A percentile compares a stretch with the other conserved stretches of the same genome.
phyloP scores from a whole-genome alignment of 306 rosid genomes.

The Cercis canadensis region DNA sequence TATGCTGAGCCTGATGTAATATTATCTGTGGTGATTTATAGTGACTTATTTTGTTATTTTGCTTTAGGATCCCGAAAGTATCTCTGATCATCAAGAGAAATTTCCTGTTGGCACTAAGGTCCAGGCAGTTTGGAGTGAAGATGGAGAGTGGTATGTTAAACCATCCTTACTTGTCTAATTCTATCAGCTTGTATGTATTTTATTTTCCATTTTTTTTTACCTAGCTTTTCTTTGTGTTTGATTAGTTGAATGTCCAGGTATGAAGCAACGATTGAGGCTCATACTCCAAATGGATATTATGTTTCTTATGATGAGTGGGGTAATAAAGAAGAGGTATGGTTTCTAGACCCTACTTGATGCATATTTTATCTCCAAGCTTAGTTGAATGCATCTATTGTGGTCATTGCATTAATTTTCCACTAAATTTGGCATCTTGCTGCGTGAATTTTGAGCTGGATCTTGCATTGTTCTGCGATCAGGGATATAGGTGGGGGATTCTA shows the following conservation, averaged over 20 bases:
- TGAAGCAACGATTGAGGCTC: constrained; percentile 77
- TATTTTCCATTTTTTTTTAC: constrained; percentile 31
- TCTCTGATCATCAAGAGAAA: constrained; percentile 47
- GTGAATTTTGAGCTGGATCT: constrained; percentile 1
- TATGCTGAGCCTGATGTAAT: constrained; percentile 21
- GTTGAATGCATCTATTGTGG: background rate
- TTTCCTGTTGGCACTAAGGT: constrained; percentile 24
- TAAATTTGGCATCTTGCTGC: constrained; percentile 15
- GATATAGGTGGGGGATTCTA: background rate
- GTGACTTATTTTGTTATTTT: constrained; percentile 9
- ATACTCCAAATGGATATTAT: constrained; percentile 79
- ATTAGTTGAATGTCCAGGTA: constrained; percentile 76
- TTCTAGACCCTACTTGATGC: constrained; percentile 28
- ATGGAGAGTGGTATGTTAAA: constrained; percentile 90
- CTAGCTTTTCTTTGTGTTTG: constrained; percentile 36
- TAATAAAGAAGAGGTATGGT: constrained; percentile 90
- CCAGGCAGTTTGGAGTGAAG: constrained; percentile 10
- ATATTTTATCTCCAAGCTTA: background rate
- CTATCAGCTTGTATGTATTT: background rate
- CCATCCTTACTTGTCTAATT: constrained; percentile 13
- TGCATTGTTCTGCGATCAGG: constrained; percentile 8
- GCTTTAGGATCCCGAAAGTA: constrained; percentile 55
- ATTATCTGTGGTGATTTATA: background rate
- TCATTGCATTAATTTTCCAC: constrained; percentile 16
- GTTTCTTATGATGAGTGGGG: constrained; percentile 89